phyloP scores from a whole-genome alignment of 1,284 basidiomycete genomes.

The Ustilago vetiveriae region DNA sequence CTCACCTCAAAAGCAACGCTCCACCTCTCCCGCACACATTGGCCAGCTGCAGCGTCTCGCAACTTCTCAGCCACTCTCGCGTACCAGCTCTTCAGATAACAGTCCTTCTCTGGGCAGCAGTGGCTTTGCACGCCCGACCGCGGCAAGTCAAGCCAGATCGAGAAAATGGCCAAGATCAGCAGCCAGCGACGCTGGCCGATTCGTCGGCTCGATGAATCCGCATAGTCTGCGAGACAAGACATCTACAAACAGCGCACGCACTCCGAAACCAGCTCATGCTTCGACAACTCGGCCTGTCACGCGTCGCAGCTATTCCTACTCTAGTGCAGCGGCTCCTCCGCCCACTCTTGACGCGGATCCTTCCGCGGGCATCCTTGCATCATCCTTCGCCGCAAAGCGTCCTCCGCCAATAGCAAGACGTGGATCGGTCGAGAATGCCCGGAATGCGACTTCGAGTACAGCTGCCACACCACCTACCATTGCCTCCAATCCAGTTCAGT shows the following conservation, averaged over 20 bases:
- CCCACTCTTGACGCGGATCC: constrained; percentile 6
- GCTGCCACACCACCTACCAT: neutral
- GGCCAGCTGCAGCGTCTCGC: neutral
- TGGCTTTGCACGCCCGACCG: constrained; percentile 50
- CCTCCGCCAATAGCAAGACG: constrained; percentile 8
- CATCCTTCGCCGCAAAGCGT: constrained; percentile 3
- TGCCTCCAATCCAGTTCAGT: constrained; percentile 20
- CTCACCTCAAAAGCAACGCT: constrained; percentile 55
- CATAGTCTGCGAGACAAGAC: constrained; percentile 14
- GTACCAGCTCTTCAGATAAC: constrained; percentile 13
- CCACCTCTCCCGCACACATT: constrained; percentile 13
- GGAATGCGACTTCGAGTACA: constrained; percentile 15
- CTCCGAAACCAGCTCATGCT: constrained; percentile 10
- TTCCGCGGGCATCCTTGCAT: neutral
- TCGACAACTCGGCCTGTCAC: constrained; percentile 16
- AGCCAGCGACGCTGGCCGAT: constrained; percentile 25
- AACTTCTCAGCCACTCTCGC: constrained; percentile 13
- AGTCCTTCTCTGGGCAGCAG: constrained; percentile 3
- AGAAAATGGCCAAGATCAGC: constrained; percentile 25
- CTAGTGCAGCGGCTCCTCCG: too few relatives aligned
- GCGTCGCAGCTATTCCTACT: constrained; percentile 35
- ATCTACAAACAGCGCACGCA: neutral
- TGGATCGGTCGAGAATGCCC: constrained; percentile 13
- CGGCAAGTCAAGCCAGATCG: constrained; percentile 50
- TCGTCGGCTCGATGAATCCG: neutral